A percentile compares a stretch with the other conserved stretches of the same genome.
Evolutionary conservation across 2,329 filamentous ascomycete species (phyloP).

Genomic region (Talaromyces pinophilus): DNA sequence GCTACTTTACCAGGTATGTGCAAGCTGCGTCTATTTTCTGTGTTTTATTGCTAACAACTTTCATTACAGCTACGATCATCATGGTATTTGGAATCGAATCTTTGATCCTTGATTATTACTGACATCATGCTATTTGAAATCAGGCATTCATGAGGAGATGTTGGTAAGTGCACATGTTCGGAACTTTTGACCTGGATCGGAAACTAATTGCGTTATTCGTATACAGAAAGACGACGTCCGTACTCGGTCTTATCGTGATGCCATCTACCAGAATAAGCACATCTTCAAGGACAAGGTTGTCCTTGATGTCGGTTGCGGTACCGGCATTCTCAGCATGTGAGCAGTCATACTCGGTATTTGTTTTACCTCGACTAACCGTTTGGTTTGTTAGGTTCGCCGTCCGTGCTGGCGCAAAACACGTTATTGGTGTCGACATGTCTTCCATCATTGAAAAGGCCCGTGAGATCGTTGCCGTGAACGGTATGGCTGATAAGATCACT

Average conservation of each 20-base stretch:
- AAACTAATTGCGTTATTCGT: background rate
- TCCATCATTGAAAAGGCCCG: slow-evolving; percentile 98
- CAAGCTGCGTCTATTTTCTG: background rate
- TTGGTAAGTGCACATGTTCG: slow-evolving; percentile 62
- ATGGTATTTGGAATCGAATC: slow-evolving; percentile 62
- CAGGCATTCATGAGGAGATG: slow-evolving; percentile 97
- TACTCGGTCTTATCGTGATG: slow-evolving; percentile 95
- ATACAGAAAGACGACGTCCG: slow-evolving; percentile 95
- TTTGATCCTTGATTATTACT: slow-evolving; percentile 20
- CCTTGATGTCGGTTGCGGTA: slow-evolving; percentile 90
- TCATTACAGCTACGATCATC: slow-evolving; percentile 82
- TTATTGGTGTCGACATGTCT: slow-evolving; percentile 99
- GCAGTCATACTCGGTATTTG: slow-evolving; percentile 18
- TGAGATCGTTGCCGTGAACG: slow-evolving; percentile 91
- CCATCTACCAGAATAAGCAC: slow-evolving; percentile 88
- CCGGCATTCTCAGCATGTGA: slow-evolving; percentile 97
- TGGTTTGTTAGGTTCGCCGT: slow-evolving; percentile 80
- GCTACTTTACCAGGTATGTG: slow-evolving; percentile 94
- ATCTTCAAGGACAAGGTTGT: slow-evolving; percentile 84
- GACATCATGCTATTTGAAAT: slow-evolving; percentile 8
- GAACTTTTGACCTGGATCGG: background rate
- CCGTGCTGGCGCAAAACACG: slow-evolving; percentile 94
- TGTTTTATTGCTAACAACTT: slow-evolving; percentile 23
- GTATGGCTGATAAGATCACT: slow-evolving; percentile 93
- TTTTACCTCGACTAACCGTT: background rate